phyloP scores from a whole-genome alignment of 257 asterid genomes.

The Voacanga thouarsii region DNA sequence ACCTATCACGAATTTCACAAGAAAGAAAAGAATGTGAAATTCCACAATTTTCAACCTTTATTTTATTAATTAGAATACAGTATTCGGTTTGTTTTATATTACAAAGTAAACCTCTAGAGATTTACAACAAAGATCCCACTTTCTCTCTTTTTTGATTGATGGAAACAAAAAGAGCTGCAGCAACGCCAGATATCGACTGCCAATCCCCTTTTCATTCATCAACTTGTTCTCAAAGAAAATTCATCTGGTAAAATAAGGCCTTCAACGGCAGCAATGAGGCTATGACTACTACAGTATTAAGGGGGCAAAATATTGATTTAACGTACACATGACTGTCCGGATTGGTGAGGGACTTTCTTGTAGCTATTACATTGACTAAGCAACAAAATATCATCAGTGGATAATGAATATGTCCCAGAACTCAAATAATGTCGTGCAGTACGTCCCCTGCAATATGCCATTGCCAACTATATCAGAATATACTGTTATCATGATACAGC shows the following conservation, averaged over 20 bases:
- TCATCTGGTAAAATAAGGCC: not conserved
- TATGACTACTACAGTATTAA: not conserved
- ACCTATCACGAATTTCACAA: not conserved
- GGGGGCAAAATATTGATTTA: slow-evolving; percentile 1
- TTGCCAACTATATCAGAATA: slow-evolving; percentile 20
- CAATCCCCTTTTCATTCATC: not conserved
- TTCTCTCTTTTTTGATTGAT: not conserved
- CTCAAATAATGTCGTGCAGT: slow-evolving; percentile 66
- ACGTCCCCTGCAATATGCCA: slow-evolving; percentile 52
- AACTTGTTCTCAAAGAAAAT: not conserved
- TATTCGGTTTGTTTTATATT: not conserved
- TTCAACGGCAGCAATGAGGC: slow-evolving; percentile 1
- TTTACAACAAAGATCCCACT: not conserved
- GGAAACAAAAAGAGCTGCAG: not conserved
- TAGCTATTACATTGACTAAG: slow-evolving; percentile 47
- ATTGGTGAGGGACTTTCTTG: slow-evolving; percentile 25
- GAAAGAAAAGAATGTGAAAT: not conserved
- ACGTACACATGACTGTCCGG: slow-evolving; percentile 17
- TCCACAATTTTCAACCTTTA: not conserved
- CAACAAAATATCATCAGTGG: slow-evolving; percentile 59
- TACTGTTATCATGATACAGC: slow-evolving; percentile 1
- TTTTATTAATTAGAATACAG: not conserved
- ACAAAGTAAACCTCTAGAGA: not conserved
- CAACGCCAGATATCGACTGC: not conserved
- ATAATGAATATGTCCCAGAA: slow-evolving; percentile 59